These are phyloP conservation scores for Fragaria vesca DNA, from an alignment of 306 rosid genomes.

Conservation along the genomic window DNA sequence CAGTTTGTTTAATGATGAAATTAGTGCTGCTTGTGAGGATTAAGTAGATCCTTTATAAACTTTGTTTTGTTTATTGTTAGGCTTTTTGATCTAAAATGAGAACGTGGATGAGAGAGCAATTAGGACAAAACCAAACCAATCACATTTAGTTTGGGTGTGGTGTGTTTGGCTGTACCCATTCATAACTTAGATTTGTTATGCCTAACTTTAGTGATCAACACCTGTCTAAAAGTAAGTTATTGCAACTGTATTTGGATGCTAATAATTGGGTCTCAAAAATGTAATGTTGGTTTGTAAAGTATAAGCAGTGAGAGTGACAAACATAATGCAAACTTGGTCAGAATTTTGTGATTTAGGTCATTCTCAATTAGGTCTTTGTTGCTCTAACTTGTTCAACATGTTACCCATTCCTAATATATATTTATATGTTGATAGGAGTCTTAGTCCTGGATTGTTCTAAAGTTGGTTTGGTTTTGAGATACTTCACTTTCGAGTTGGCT, in stretches of 20 bases:
- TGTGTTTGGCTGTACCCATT: constrained; percentile 34
- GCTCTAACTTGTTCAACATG: background rate
- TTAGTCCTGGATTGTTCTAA: no score
- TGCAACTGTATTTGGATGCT: constrained; percentile 3
- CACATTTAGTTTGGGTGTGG: constrained; percentile 44
- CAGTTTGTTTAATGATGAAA: background rate
- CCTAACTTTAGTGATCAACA: constrained; percentile 35
- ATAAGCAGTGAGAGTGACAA: background rate
- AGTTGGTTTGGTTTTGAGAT: background rate
- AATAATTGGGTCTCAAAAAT: constrained; percentile 9
- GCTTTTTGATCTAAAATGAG: constrained; percentile 17
- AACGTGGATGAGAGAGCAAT: constrained; percentile 29
- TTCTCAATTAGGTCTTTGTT: background rate
- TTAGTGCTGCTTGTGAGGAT: background rate
- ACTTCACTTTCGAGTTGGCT: background rate
- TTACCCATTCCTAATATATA: background rate
- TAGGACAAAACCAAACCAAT: constrained; percentile 62
- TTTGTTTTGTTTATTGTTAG: background rate
- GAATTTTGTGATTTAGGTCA: background rate
- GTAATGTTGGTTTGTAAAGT: background rate
- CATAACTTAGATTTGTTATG: constrained; percentile 20
- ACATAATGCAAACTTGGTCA: background rate
- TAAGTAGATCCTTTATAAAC: background rate
- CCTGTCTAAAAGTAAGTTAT: constrained; percentile 23
- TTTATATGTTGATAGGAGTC: no score